Evolutionary conservation across 495 filamentous ascomycete genomes (phyloP), one percentile per base, ranked within the genome.

Genomic region (Hapsidospora chrysogenum): DNA sequence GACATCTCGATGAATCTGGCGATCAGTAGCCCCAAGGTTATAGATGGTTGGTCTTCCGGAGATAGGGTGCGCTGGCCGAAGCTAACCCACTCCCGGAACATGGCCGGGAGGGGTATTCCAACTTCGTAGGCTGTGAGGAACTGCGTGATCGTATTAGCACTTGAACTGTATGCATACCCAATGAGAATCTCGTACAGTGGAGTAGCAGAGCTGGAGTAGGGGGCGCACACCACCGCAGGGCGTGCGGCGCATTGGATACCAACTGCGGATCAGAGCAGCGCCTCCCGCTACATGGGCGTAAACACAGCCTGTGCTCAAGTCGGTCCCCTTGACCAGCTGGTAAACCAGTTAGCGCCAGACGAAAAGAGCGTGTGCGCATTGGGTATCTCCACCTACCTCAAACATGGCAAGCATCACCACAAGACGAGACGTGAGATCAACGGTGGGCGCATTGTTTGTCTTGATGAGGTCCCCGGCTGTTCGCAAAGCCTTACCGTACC

Each of bases 341-440:
- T 6, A 19, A 6, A 3, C 15, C 13, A 17, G 5, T 32, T 14
- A 32, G 30, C 30, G 10, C 4, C 4, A 5, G 8, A 15, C 37
- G 10, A 28, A 9, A 30, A 6, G 6, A 6, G 11, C 23, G 11
- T 11, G 23, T 26, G 23, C 6, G 23, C 23, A 29, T 20, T 14
- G 7, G 11, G 31, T 10, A 26, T 22, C 1, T 14, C 4, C 16
- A 14, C 37, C 48, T 38, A 64, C 61, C 51, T 66, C 62, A 30
- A 61, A 66, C 44, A 64, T 46, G 6, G 60, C 60, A 31, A 66
- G 52, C 33, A 60, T 51, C 15, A 66, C 53, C 6, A 62, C 49
- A 6, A 44, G 41, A 11, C 56, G 49, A n/a, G 60, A 7, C 5
- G 50, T 32, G 21, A 52, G 33, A 17, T 50, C 42, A 13, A 60